Base-by-base conservation (phyloP, 441 rosid genomes). In the Erodium texanum region DNA sequence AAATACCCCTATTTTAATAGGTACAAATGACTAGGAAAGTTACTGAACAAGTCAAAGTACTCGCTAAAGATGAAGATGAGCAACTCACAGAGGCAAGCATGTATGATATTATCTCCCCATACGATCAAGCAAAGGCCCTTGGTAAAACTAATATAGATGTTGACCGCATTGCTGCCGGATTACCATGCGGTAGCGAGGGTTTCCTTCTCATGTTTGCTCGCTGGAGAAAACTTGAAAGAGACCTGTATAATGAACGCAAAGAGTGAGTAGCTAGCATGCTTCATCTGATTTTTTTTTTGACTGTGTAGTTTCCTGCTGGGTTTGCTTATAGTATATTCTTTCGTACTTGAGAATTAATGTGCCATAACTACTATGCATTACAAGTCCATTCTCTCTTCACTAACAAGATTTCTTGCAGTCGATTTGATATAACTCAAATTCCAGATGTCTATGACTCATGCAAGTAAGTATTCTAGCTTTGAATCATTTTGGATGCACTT, bases 171-270 rank as follows among this genome's bases (percentile, higher is more conserved):
- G 97, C 98, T 74, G 97, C 98, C 73, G 98, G 99, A 72, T 84
- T 96, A 80, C 99, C 99, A 16, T 96, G 99, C 74, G 99, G 99
- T 50, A 91, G 96, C 74, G 99, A 96, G 80, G 99, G 99, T 65
- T 96, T 90, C 85, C 93, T 96, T 71, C 76, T 96, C 84, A 96
- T 96, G 99, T 96, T 77, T 88, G 98, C 98, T 71, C 94, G 99
- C 75, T 96, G 99, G 99, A 96, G 89, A 79, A 96, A 96, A 86
- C 97, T 93, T 63, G 98, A 93, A 80, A 89, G 97, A 69, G 99
- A 93, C 78, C 82, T 96, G 82, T 96, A 89, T 77, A 96, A 91
- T 75, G 99, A 96, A 82, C 92, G 99, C 61, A 96, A 89, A 86
- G 94, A 75, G 98, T 93, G 85, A 76, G 91, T 78, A 65, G 3